Percentiles rank a stretch among this genome's conserved stretches.
phyloP scores from a whole-genome alignment of 371 early-diverging fungal genomes.

The Coemansia sp. region DNA sequence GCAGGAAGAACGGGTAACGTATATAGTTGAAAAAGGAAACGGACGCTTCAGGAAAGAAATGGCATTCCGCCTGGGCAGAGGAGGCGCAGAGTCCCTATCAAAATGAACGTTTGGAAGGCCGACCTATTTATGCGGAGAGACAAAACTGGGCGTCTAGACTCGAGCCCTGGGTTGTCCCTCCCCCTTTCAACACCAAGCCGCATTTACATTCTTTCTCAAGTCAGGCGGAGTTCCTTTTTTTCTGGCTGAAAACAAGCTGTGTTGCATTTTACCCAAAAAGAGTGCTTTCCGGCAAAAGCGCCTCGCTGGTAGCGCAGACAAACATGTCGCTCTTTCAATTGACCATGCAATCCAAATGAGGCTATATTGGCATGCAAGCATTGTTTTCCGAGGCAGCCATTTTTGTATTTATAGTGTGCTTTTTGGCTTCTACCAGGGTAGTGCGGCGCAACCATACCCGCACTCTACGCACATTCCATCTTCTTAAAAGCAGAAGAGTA shows the following conservation, averaged over 20 bases:
- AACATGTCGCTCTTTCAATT: not conserved
- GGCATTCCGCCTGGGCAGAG: not conserved
- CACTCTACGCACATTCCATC: no score
- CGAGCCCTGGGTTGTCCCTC: not conserved
- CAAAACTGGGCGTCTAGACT: conserved; percentile 5
- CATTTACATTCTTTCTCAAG: not conserved
- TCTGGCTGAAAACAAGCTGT: not conserved
- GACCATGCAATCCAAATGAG: conserved; percentile 1
- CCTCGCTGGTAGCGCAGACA: not conserved
- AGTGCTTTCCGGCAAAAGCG: not conserved
- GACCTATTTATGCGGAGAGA: conserved; percentile 14
- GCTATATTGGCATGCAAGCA: conserved; percentile 4
- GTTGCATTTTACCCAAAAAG: conserved; percentile 10
- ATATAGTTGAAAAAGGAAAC: conserved; percentile 3
- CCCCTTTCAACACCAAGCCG: not conserved
- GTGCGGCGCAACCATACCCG: not conserved
- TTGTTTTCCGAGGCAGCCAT: not conserved
- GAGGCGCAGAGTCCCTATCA: not conserved
- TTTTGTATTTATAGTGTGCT: not conserved
- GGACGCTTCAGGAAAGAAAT: conserved; percentile 4
- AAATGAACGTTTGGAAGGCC: conserved; percentile 8
- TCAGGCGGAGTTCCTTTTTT: not conserved
- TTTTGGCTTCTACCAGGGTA: conserved; percentile 6
- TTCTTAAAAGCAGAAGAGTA: no score
- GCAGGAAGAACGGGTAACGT: not conserved